A percentile compares a stretch with the other conserved stretches of the same genome.
Evolutionary conservation across 768 basidiomycete genomes (phyloP).

Genomic region (Suillus clintonianus): DNA sequence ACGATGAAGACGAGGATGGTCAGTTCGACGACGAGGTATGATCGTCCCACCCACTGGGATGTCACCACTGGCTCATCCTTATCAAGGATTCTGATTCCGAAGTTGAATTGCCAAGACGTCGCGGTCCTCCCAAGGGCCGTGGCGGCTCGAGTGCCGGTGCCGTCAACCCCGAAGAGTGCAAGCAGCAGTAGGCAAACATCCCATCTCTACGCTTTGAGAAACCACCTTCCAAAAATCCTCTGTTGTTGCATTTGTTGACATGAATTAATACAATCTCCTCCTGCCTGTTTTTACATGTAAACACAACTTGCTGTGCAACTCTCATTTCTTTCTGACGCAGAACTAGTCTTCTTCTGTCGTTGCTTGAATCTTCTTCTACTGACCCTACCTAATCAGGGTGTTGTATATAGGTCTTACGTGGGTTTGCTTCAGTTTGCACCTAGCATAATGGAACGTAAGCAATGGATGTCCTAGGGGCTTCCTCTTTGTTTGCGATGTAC

Average conservation of each 20-base stretch:
- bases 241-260: conserved; percentile 3
- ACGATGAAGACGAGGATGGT: conserved; percentile 51
- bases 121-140: conserved; percentile 59
- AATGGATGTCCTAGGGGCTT: neutral
- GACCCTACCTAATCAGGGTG: conserved; percentile 1
- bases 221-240: neutral
- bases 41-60: conserved; percentile 17
- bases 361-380: neutral
- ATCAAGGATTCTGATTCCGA: conserved; percentile 72
- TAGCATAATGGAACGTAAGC: conserved; percentile 2
- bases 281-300: neutral
- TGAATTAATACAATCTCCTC: conserved; percentile 1
- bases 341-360: neutral
- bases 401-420: neutral
- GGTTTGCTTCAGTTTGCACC: neutral
- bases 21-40: conserved; percentile 62
- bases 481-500: conserved; percentile 1
- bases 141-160: conserved; percentile 42
- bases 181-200: conserved; percentile 68
- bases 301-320: conserved; percentile 1
- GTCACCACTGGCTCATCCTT: conserved; percentile 13
- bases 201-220: neutral
- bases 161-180: conserved; percentile 82
- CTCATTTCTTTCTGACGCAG: conserved; percentile 1
- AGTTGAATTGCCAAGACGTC: conserved; percentile 58